Percentiles rank a stretch among this genome's conserved stretches.
phyloP scores from a whole-genome alignment of 2,329 filamentous ascomycete species.

The Simplicillium aogashimaense region DNA sequence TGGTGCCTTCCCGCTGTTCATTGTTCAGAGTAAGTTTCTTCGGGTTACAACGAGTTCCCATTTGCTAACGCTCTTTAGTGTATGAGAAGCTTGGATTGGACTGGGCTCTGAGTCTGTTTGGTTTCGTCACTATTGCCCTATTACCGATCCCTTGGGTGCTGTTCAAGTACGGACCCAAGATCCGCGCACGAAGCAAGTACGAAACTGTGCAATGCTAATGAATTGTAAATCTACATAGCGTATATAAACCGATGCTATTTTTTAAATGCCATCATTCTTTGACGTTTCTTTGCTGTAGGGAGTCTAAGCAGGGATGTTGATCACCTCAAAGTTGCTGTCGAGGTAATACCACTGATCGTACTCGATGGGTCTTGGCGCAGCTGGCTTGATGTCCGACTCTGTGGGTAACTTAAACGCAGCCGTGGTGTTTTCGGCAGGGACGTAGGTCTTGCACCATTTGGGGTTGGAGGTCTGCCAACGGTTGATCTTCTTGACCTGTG shows the following conservation, averaged over 20 bases:
- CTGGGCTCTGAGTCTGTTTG: conserved; percentile 37
- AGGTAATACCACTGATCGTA: conserved; percentile 28
- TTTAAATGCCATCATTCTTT: background rate
- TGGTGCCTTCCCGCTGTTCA: conserved; percentile 50
- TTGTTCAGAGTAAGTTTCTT: conserved; percentile 38
- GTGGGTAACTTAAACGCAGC: conserved; percentile 19
- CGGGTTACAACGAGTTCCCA: too few species aligned
- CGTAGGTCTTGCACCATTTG: conserved; percentile 19
- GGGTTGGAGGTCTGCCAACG: conserved; percentile 28
- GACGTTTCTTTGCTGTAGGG: too few species aligned
- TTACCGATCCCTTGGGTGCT: conserved; percentile 43
- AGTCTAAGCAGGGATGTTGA: conserved; percentile 12
- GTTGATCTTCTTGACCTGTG: conserved; percentile 25
- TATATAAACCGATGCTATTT: background rate
- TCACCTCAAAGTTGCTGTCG: conserved; percentile 19
- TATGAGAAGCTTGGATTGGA: conserved; percentile 30
- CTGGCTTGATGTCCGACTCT: conserved; percentile 16
- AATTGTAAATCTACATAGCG: background rate
- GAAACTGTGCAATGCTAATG: conserved; percentile 19
- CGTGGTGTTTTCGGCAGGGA: conserved; percentile 20
- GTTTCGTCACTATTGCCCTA: conserved; percentile 34
- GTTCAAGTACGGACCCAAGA: conserved; percentile 34
- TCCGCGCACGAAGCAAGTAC: conserved; percentile 29
- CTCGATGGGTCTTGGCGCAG: conserved; percentile 18
- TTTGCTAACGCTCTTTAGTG: conserved; percentile 18